A percentile compares a stretch with the other conserved stretches of the same genome.
Conservation (phyloP, 345 rosid genomes). For the Diplotaxis tenuifolia region DNA sequence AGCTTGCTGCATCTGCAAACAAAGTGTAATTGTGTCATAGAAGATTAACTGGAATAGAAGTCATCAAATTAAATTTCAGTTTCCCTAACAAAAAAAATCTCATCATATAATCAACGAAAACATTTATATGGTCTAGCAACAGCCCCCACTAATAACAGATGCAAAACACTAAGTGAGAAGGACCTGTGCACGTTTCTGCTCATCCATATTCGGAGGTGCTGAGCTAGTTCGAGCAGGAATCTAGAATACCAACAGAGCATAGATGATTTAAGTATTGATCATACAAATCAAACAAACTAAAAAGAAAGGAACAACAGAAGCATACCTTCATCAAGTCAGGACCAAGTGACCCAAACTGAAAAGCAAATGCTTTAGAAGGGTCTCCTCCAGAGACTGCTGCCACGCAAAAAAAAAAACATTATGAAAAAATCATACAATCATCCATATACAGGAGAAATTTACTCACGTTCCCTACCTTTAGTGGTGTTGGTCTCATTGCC, state of each 20-base stretch:
- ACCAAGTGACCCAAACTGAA: conserved; percentile 87
- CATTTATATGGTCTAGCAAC: neutral
- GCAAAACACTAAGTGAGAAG: conserved; percentile 1
- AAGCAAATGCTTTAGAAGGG: conserved; percentile 59
- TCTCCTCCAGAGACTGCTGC: conserved; percentile 55
- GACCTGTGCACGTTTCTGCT: conserved; percentile 90
- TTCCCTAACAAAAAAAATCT: neutral
- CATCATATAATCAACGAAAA: conserved; percentile 6
- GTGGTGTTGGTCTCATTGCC: conserved; percentile 41
- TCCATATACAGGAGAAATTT: neutral
- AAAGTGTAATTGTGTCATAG: conserved; percentile 19
- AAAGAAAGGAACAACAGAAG: conserved; percentile 30
- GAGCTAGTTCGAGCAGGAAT: conserved; percentile 36
- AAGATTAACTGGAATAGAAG: neutral
- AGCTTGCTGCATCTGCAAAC: conserved; percentile 71
- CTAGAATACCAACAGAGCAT: conserved; percentile 6
- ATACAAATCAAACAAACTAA: conserved; percentile 10
- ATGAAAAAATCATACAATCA: neutral
- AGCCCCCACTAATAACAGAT: neutral
- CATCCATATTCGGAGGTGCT: conserved; percentile 97
- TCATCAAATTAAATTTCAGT: conserved; percentile 1
- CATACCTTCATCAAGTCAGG: conserved; percentile 81
- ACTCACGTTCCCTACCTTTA: conserved; percentile 48
- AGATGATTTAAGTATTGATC: conserved; percentile 19
- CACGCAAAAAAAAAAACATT: neutral